Evolutionary conservation across 2,329 filamentous ascomycete species (phyloP).

Genomic region (Penicillium sp.): DNA sequence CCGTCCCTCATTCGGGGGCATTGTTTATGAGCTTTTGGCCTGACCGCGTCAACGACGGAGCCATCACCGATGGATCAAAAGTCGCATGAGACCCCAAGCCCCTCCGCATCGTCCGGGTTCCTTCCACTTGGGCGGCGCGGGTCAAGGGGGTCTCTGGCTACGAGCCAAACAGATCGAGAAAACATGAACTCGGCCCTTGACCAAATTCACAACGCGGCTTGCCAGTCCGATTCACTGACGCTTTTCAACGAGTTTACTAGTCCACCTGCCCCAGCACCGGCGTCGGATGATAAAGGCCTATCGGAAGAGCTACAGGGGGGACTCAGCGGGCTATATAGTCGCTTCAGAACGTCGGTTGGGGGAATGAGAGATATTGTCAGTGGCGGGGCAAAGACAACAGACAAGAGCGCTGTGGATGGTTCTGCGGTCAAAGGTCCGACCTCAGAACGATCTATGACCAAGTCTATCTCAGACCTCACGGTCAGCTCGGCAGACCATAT

Average conservation of each 20-base stretch:
- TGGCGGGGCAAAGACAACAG: conserved; percentile 35
- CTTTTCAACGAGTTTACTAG: conserved; percentile 89
- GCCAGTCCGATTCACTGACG: conserved; percentile 78
- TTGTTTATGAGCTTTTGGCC: conserved; percentile 18
- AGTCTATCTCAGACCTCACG: conserved; percentile 28
- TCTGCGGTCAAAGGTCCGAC: conserved; percentile 30
- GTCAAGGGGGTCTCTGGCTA: conserved; percentile 53
- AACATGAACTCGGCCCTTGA: conserved; percentile 77
- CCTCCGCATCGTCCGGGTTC: conserved; percentile 48
- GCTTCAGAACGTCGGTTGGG: conserved; percentile 79
- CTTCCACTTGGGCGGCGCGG: conserved; percentile 49
- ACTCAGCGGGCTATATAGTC: conserved; percentile 83
- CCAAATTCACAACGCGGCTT: conserved; percentile 86
- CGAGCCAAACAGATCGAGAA: conserved; percentile 66
- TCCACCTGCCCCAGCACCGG: conserved; percentile 62
- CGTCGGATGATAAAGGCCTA: conserved; percentile 68
- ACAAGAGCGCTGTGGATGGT: conserved; percentile 30
- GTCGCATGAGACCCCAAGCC: conserved; percentile 44
- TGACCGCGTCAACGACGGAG: conserved; percentile 10
- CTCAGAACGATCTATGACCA: conserved; percentile 30
- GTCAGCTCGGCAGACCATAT: conserved; percentile 25
- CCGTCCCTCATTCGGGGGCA: conserved; percentile 13
- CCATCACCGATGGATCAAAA: conserved; percentile 37
- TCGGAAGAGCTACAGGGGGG: conserved; percentile 79
- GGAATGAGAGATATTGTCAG: conserved; percentile 60